These are phyloP conservation scores for Knufia fluminis DNA, from an alignment of 2,329 filamentous ascomycete genomes.

Conservation along the genomic window DNA sequence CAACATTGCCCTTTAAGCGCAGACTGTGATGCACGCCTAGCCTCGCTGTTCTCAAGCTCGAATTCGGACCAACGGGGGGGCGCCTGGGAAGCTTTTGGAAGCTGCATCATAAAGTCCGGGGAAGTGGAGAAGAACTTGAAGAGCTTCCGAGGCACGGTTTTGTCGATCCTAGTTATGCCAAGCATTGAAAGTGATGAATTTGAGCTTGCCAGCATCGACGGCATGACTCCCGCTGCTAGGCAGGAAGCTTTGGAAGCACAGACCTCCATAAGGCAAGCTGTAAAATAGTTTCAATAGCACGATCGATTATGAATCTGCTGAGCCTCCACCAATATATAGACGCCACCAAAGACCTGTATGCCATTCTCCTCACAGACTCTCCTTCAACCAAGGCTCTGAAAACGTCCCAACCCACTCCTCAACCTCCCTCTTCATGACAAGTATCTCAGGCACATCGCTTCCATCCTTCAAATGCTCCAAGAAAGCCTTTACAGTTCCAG, in stretches of 20 bases:
- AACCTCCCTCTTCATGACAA: conserved; percentile 26
- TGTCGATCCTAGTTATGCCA: no score
- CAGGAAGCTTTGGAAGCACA: no score
- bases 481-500: conserved; percentile 26
- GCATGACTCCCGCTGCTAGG: no score
- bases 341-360: not conserved
- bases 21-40: not conserved
- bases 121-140: not conserved
- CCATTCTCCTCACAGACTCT: not conserved
- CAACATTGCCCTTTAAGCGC: not conserved
- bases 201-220: no score
- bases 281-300: no score
- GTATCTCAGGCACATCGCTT: conserved; percentile 24
- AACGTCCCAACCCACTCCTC: conserved; percentile 29
- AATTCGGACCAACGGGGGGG: not conserved
- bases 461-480: conserved; percentile 26
- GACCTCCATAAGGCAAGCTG: no score
- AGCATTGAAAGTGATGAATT: no score
- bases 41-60: not conserved
- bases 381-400: conserved; percentile 24
- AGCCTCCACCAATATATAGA: not conserved
- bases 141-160: not conserved
- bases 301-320: no score
- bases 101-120: not conserved
- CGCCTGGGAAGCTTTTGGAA: not conserved